Percentiles rank a stretch among this genome's conserved stretches.
Conservation (phyloP, 257 asterid species). For the Galeopsis tetrahit region DNA sequence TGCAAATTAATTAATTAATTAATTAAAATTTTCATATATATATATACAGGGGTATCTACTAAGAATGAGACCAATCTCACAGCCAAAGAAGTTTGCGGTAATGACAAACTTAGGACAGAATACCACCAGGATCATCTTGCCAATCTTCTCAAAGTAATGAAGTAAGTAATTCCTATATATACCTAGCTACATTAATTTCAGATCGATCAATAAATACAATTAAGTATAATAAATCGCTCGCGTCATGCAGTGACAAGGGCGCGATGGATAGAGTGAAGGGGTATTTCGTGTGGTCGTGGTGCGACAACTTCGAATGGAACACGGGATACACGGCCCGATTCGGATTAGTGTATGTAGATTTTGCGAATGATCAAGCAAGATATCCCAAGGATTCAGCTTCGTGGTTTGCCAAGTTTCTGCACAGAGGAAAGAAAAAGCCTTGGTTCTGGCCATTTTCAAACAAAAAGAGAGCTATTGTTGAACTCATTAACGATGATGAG, state of each 20-base stretch:
- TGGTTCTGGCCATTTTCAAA: not conserved
- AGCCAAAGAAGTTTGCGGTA: slow-evolving; percentile 16
- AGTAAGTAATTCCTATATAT: slow-evolving; percentile 1
- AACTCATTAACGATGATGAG: not conserved
- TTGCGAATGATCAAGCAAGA: slow-evolving; percentile 26
- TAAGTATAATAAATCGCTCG: not conserved
- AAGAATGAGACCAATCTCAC: slow-evolving; percentile 7
- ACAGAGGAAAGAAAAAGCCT: not conserved
- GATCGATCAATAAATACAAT: not conserved
- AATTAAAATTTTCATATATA: not conserved
- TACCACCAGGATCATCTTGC: slow-evolving; percentile 37
- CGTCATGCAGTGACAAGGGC: not conserved
- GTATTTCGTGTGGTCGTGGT: slow-evolving; percentile 43
- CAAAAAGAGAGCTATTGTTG: not conserved
- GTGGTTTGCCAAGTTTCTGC: slow-evolving; percentile 33
- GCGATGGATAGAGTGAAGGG: slow-evolving; percentile 36
- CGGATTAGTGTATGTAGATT: slow-evolving; percentile 44
- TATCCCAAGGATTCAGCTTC: slow-evolving; percentile 35
- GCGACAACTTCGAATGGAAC: slow-evolving; percentile 51
- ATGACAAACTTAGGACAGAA: slow-evolving; percentile 9
- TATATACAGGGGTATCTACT: slow-evolving; percentile 10
- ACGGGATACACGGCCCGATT: slow-evolving; percentile 43
- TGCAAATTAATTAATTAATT: not conserved
- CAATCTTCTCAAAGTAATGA: slow-evolving; percentile 26
- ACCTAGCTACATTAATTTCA: not conserved